Base-by-base conservation (phyloP, 768 basidiomycete species). In the Lepiota venenata region DNA sequence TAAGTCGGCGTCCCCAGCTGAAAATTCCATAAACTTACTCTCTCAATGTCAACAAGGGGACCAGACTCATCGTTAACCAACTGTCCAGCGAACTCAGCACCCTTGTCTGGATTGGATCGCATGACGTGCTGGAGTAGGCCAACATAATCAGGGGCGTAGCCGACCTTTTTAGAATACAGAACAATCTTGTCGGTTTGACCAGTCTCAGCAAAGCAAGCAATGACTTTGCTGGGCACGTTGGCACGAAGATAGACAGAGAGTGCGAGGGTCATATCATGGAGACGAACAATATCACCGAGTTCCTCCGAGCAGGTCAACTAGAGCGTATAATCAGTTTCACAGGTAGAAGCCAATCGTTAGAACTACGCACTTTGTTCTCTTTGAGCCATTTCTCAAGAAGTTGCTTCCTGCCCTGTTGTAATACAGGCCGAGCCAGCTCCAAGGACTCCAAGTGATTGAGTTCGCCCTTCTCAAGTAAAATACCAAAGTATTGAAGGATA, bases 161-260 rank as follows among this genome's bases (percentile, higher is more conserved):
- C 88, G 55, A 98, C 96, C 68, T 98, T 97, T 83, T 98, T 98
- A 3, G 93, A 87, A 69, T 99, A 99, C 2, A 98, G 74, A 15
- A 98, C 82, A 56, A 99, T 99, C 79, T 99, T 99, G 71, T 98
- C 95, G 36, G 85, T 97, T 71, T 99, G 97, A 15, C 96, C 97
- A 0, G 93, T 93, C 75, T 99, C 97, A 4, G 96, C 97, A 68
- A 99, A 99, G 78, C 95, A 98, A 3, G 97, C 97, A 55, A 98
- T 86, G 66, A 98, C 96, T 75, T 98, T 99, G 79, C 94, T 97
- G 44, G 97, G 97, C 5, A 98, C 87, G 64, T 96, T 98, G 50
- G 97, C 97, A 50, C 97, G 87, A 21, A 99, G 85, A 66, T 99
- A 99, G 53, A 99, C 94, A 58, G 94, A 96, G 44, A 99, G 80